These are phyloP conservation scores for Canavalia ensiformis DNA, from an alignment of 306 rosid species.

Conservation along the genomic window DNA sequence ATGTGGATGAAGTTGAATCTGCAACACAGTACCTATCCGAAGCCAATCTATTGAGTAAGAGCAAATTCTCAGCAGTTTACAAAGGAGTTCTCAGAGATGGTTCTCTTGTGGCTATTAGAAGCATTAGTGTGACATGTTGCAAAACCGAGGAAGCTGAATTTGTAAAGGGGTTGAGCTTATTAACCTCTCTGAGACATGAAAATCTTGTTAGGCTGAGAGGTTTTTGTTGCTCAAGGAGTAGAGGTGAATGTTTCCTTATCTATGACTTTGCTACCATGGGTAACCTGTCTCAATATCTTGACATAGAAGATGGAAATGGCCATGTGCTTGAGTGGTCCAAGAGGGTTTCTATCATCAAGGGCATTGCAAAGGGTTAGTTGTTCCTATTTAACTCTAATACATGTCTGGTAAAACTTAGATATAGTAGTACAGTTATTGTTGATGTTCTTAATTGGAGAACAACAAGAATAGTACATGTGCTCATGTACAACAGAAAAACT, in stretches of 20 bases:
- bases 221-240: conserved; percentile 89
- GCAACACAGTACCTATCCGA: conserved; percentile 91
- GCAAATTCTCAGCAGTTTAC: conserved; percentile 85
- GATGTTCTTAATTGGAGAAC: not conserved
- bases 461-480: not conserved
- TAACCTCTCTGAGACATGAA: conserved; percentile 79
- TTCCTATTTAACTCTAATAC: not conserved
- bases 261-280: conserved; percentile 81
- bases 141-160: conserved; percentile 89
- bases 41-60: conserved; percentile 70
- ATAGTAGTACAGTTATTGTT: not conserved
- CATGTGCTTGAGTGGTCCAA: conserved; percentile 82
- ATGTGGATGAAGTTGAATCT: conserved; percentile 92
- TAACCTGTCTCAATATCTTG: conserved; percentile 73
- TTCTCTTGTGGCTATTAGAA: conserved; percentile 81
- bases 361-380: conserved; percentile 85
- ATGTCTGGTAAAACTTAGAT: not conserved
- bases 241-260: conserved; percentile 93
- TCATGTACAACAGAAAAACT: conserved; percentile 10
- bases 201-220: conserved; percentile 85
- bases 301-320: conserved; percentile 69
- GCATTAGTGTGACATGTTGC: conserved; percentile 77
- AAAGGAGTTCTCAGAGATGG: conserved; percentile 90
- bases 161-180: conserved; percentile 68
- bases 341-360: conserved; percentile 77